phyloP scores from a whole-genome alignment of 805 yeast species.

The Sugiyamaella americana region DNA sequence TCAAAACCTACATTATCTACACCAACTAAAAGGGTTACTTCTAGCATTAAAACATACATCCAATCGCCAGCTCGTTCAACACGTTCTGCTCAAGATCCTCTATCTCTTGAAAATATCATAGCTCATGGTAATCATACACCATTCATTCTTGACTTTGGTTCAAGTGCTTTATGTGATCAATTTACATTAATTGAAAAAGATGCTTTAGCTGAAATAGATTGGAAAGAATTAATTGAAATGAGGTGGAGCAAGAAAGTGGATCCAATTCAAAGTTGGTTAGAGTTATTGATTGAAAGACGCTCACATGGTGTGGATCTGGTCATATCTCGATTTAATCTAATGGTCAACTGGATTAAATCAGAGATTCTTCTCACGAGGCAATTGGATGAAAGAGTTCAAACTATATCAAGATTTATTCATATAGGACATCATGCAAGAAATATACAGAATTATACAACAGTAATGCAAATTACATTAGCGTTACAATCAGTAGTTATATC shows the following conservation, averaged over 20 bases:
- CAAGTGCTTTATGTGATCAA: constrained; percentile 67
- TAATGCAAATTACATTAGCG: constrained; percentile 83
- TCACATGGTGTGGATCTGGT: constrained; percentile 72
- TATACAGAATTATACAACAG: constrained; percentile 76
- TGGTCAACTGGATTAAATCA: constrained; percentile 88
- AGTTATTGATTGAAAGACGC: constrained; percentile 52
- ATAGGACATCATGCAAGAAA: constrained; percentile 68
- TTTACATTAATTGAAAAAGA: constrained; percentile 84
- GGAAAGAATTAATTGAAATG: constrained; percentile 80
- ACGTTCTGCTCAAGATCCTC: constrained; percentile 17
- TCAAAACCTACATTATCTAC: not conserved
- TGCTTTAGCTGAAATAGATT: constrained; percentile 75
- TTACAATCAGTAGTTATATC: constrained; percentile 60
- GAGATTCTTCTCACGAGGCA: constrained; percentile 70
- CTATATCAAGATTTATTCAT: constrained; percentile 79
- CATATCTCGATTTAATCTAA: constrained; percentile 77
- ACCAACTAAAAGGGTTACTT: not conserved
- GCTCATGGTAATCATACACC: constrained; percentile 62
- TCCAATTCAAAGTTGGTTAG: constrained; percentile 80
- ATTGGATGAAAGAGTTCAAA: constrained; percentile 52
- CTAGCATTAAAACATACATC: not conserved
- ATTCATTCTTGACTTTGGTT: constrained; percentile 67
- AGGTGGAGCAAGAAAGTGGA: constrained; percentile 63
- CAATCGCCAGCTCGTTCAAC: not conserved
- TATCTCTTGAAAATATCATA: constrained; percentile 40